A percentile compares a stretch with the other conserved stretches of the same genome.
Conservation (phyloP, 352 stramenopile species). For the Phytophthora tentaculata region DNA sequence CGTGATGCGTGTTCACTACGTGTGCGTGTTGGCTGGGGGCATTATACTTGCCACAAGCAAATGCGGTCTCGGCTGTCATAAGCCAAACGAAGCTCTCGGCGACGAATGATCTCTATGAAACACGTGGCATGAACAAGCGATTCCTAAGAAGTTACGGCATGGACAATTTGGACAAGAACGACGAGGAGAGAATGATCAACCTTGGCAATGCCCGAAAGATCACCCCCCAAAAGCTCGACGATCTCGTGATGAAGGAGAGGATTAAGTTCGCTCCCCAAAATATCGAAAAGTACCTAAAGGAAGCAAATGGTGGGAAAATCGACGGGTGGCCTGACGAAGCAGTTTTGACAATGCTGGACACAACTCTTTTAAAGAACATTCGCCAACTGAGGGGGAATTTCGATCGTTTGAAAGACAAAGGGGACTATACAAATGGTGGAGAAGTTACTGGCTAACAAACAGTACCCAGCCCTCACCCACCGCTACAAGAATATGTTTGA, state of each 20-base stretch:
- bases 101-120: neutral
- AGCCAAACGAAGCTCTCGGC: neutral
- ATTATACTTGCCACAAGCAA: neutral
- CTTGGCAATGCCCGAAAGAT: neutral
- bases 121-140: neutral
- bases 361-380: neutral
- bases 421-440: neutral
- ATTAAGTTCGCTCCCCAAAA: neutral
- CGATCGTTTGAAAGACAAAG: neutral
- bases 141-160: neutral
- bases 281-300: neutral
- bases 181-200: neutral
- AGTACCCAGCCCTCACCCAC: neutral
- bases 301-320: neutral
- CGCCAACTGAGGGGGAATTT: neutral
- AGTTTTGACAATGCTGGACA: neutral
- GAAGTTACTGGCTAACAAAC: neutral
- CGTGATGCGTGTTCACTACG: neutral
- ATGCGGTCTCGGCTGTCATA: neutral
- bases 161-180: neutral
- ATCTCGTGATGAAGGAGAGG: neutral
- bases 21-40: neutral
- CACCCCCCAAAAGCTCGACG: neutral
- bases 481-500: neutral
- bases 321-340: neutral